Evolutionary conservation across 108 stramenopile species (phyloP), one percentile per base, ranked within the genome.

Genomic region (Cyclotella kingstonii): DNA sequence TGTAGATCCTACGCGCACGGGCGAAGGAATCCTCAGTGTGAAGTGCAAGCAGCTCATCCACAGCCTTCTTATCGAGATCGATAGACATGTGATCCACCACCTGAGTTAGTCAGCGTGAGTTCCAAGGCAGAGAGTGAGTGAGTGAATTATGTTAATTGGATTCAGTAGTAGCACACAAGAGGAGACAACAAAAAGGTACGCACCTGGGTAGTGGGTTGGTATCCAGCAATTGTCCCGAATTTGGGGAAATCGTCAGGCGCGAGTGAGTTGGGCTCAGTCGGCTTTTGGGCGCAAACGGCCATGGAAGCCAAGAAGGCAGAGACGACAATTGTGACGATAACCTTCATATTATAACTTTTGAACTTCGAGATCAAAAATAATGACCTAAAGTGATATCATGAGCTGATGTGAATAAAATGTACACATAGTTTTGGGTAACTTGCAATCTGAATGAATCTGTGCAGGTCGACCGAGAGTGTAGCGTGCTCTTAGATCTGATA

Each of bases 31-130:
- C 70, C 11, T 43, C 43, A 10, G 70, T 77, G 1, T 35, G 29
- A 15, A 29, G 10, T 5, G 56, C 70, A 5, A 87, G 67, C n/a
- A 55, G 51, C 9, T 29, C 44, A 28, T 85, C 84, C 26, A 93
- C 84, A 11, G 68, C 79, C 25, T 28, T 39, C 77, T 89, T 85
- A 68, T 93, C 91, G 9, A 79, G 65, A 62, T 89, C 91, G 53
- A 93, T 77, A 19, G 85, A 78, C 39, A 59, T 63, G 70, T 89
- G 78, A 27, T 72, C 63, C n/a, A 54, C 59, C 10, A 77, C 70
- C 58, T 76, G 61, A 18, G 84, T 70, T n/a, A 38, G 62, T 11
- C n/a, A n/a, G n/a, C n/a, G n/a, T n/a, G n/a, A n/a, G 54, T 53
- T 84, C 77, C 55, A 28, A 77, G 5, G 65, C 59, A 7, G 66